Percentiles rank a stretch among this genome's conserved stretches.
Conservation (phyloP, 257 asterid species). For the Solanum clarkiae region DNA sequence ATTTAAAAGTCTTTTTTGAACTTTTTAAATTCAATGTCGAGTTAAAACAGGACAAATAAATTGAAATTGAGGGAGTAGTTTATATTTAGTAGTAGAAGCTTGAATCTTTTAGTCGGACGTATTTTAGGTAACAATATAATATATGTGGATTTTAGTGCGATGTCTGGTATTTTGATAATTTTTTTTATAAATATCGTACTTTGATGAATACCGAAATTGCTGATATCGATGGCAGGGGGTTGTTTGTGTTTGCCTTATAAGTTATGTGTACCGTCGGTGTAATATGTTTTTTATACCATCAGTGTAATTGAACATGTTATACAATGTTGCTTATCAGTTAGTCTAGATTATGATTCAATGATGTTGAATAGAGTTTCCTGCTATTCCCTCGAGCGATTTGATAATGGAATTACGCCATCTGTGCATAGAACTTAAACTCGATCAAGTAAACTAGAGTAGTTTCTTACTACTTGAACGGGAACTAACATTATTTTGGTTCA, state of each 20-base stretch:
- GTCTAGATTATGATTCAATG: neutral
- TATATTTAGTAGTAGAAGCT: neutral
- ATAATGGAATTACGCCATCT: neutral
- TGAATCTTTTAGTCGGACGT: neutral
- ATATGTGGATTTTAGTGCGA: neutral
- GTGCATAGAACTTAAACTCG: neutral
- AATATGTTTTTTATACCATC: neutral
- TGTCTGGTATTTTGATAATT: neutral
- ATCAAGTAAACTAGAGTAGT: neutral
- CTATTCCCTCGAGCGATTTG: neutral
- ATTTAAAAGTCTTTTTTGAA: too few species aligned
- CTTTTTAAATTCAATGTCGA: too few species aligned
- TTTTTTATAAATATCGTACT: too few species aligned
- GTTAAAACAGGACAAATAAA: too few species aligned
- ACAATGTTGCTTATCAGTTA: neutral
- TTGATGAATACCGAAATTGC: neutral
- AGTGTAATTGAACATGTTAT: too few species aligned
- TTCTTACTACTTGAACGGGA: neutral
- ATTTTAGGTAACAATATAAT: too few species aligned
- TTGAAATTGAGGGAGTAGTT: neutral
- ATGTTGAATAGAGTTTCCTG: neutral
- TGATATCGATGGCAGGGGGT: neutral
- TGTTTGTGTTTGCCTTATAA: neutral
- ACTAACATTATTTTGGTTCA: neutral
- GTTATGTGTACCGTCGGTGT: neutral